Evolutionary conservation across 768 basidiomycete genomes (phyloP).

Genomic region (Suillus americanus): DNA sequence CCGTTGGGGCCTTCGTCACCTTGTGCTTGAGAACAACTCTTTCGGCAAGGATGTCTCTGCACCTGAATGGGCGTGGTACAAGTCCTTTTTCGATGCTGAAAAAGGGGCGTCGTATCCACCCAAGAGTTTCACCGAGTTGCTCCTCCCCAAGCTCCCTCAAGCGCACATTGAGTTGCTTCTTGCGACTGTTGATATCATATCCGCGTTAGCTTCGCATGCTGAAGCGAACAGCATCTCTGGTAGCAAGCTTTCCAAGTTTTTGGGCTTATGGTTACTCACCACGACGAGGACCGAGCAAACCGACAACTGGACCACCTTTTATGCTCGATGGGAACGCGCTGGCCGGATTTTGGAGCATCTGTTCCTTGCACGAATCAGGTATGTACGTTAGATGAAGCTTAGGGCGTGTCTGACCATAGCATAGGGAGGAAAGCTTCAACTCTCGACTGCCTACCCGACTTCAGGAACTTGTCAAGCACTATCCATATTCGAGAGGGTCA

Average conservation of each 20-base stretch:
- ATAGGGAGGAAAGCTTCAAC: slow-evolving; percentile 56
- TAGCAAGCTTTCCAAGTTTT: slow-evolving; percentile 71
- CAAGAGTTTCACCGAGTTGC: slow-evolving; percentile 58
- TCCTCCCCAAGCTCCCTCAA: slow-evolving; percentile 59
- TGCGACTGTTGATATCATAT: slow-evolving; percentile 59
- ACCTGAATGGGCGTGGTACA: slow-evolving; percentile 67
- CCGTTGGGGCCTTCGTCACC: slow-evolving; percentile 78
- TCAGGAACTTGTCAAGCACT: slow-evolving; percentile 64
- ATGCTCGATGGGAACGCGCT: slow-evolving; percentile 70
- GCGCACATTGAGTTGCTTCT: slow-evolving; percentile 59
- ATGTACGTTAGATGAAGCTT: slow-evolving; percentile 11
- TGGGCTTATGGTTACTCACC: slow-evolving; percentile 73
- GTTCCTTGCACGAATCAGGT: slow-evolving; percentile 75
- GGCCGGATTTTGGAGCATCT: slow-evolving; percentile 76
- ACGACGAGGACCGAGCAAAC: slow-evolving; percentile 44
- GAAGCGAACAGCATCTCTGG: slow-evolving; percentile 75
- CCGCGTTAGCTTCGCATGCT: slow-evolving; percentile 68
- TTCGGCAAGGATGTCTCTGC: slow-evolving; percentile 54
- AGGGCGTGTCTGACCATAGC: background rate
- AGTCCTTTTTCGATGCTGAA: slow-evolving; percentile 59
- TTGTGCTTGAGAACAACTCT: slow-evolving; percentile 55
- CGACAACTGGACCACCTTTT: slow-evolving; percentile 67
- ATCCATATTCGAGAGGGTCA: slow-evolving; percentile 52
- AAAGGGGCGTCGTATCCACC: slow-evolving; percentile 57
- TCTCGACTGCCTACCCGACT: slow-evolving; percentile 68